Conservation (phyloP, 2,329 filamentous ascomycete genomes). For the Stagonosporopsis rhizophila region DNA sequence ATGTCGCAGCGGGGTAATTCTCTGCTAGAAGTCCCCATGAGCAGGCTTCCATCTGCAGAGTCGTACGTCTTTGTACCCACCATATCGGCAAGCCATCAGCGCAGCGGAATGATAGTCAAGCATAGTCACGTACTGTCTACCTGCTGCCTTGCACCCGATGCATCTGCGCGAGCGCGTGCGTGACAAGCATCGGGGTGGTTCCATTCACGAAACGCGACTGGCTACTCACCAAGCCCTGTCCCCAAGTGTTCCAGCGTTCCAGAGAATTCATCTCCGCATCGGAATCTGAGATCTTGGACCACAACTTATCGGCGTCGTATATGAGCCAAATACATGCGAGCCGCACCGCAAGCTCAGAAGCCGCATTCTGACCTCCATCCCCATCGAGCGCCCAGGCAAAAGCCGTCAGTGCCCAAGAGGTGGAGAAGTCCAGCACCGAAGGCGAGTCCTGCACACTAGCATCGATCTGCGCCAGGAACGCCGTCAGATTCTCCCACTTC, state of each 20-base stretch:
- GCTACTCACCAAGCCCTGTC: conserved; percentile 1
- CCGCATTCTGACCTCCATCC: background rate
- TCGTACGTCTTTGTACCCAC: too few relatives aligned
- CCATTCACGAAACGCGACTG: background rate
- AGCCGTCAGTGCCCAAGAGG: conserved; percentile 9
- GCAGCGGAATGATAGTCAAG: background rate
- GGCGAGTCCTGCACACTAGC: conserved; percentile 8
- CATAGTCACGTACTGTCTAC: background rate
- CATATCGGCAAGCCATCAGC: too few relatives aligned
- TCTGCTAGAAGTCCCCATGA: too few relatives aligned
- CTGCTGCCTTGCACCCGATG: conserved; percentile 1
- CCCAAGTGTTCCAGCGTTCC: conserved; percentile 16
- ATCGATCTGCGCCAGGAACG: conserved; percentile 22
- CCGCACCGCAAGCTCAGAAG: conserved; percentile 10
- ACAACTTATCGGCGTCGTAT: conserved; percentile 18
- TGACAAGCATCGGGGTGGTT: conserved; percentile 7
- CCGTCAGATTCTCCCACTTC: conserved; percentile 18
- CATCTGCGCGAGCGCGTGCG: conserved; percentile 12
- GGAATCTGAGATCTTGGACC: conserved; percentile 2
- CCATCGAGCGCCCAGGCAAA: conserved; percentile 10
- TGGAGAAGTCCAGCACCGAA: conserved; percentile 7
- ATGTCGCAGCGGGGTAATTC: too few relatives aligned
- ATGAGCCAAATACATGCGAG: conserved; percentile 21
- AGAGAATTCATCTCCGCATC: conserved; percentile 1
- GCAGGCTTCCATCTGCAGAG: too few relatives aligned